These are phyloP conservation scores for Leccinum boreale DNA, from an alignment of 768 basidiomycete genomes.

Conservation along the genomic window DNA sequence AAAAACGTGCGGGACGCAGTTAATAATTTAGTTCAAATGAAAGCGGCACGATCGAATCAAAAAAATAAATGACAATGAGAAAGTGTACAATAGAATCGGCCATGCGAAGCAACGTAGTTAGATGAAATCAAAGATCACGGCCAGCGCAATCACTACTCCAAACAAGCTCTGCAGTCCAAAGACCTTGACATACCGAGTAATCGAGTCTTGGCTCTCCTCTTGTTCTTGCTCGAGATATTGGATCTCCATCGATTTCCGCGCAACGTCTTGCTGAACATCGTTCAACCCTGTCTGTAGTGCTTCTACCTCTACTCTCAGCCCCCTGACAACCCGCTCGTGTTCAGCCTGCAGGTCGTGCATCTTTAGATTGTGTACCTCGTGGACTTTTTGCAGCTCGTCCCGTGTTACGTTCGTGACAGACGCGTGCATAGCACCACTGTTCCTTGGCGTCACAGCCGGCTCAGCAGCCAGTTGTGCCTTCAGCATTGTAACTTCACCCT, in stretches of 20 bases:
- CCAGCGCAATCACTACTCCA: conserved; percentile 49
- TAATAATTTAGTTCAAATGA: conserved; percentile 37
- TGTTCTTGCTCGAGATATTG: conserved; percentile 75
- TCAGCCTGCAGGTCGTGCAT: conserved; percentile 69
- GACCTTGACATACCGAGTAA: conserved; percentile 71
- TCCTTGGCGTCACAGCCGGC: conserved; percentile 46
- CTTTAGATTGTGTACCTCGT: conserved; percentile 84
- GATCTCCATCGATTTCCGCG: conserved; percentile 77
- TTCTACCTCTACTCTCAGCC: conserved; percentile 56
- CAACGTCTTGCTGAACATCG: conserved; percentile 58
- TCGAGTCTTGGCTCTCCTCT: conserved; percentile 71
- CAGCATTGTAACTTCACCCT: conserved; percentile 70
- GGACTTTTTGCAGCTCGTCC: conserved; percentile 73
- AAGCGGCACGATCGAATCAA: conserved; percentile 11
- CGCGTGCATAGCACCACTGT: conserved; percentile 45
- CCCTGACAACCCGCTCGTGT: conserved; percentile 56
- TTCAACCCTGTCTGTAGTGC: conserved; percentile 44
- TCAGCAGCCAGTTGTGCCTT: conserved; percentile 53
- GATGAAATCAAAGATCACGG: conserved; percentile 52
- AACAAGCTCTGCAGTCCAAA: conserved; percentile 58
- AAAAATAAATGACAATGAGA: conserved; percentile 11
- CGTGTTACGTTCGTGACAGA: conserved; percentile 52
- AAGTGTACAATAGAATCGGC: conserved; percentile 18
- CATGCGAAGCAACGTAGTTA: conserved; percentile 30
- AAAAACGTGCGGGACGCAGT: conserved; percentile 26